A percentile compares a stretch with the other conserved stretches of the same genome.
Evolutionary conservation across 2,329 filamentous ascomycete genomes (phyloP).

Genomic region (Penicillium hordei): DNA sequence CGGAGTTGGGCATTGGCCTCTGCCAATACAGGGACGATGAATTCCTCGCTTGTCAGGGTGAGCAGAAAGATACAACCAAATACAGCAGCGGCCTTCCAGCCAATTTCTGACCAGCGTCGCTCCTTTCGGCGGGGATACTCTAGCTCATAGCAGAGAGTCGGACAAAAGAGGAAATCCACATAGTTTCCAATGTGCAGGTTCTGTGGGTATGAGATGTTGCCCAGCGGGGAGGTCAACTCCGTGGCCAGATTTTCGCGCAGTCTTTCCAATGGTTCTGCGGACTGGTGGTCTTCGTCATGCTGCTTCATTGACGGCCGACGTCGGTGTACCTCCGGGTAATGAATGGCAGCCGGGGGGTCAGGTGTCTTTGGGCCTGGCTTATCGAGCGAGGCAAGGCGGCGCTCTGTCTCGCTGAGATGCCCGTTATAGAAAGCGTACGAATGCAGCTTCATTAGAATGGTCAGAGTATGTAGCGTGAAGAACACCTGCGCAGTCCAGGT

Average conservation of each 20-base stretch:
- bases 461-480: constrained; percentile 84
- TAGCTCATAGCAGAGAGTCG: constrained; percentile 94
- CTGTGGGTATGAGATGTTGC: constrained; percentile 82
- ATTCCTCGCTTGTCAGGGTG: constrained; percentile 88
- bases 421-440: constrained; percentile 98
- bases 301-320: constrained; percentile 30
- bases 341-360: constrained; percentile 62
- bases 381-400: constrained; percentile 77
- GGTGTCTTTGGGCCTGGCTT: constrained; percentile 66
- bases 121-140: constrained; percentile 80
- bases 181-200: constrained; percentile 86
- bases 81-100: constrained; percentile 81
- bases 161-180: constrained; percentile 82
- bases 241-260: constrained; percentile 84
- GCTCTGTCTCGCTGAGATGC: constrained; percentile 83
- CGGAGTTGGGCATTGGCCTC: constrained; percentile 64
- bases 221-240: constrained; percentile 87
- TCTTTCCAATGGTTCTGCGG: constrained; percentile 59
- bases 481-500: constrained; percentile 98
- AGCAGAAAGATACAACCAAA: constrained; percentile 97
- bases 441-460: constrained; percentile 98
- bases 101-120: constrained; percentile 77
- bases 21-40: constrained; percentile 84
- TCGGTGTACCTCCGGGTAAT: constrained; percentile 63
- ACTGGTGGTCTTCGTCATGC: constrained; percentile 36